Evolutionary conservation across 257 asterid genomes (phyloP).

Genomic region (Capsicum chinense): DNA sequence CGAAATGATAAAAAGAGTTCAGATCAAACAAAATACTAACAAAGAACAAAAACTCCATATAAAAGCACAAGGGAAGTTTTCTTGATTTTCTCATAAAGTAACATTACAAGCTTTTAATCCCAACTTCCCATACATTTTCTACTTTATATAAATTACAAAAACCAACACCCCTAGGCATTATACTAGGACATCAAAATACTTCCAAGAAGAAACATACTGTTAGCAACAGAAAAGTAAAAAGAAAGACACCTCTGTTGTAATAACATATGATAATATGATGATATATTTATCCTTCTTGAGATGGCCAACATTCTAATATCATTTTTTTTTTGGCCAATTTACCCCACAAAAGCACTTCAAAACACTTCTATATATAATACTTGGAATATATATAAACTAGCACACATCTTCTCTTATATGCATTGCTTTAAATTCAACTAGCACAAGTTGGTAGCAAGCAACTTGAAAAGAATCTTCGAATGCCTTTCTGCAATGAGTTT

Average conservation of each 20-base stretch:
- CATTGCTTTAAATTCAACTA: conserved; percentile 26
- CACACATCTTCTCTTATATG: neutral
- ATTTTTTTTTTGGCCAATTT: neutral
- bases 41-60: neutral
- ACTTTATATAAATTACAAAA: neutral
- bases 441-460: conserved; percentile 56
- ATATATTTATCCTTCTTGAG: neutral
- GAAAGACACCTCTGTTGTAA: neutral
- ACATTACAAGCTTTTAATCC: neutral
- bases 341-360: neutral
- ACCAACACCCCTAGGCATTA: neutral
- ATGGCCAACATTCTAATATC: neutral
- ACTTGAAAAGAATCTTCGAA: conserved; percentile 57
- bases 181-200: conserved; percentile 13
- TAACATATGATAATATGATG: neutral
- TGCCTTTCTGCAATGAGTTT: conserved; percentile 51
- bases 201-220: conserved; percentile 15
- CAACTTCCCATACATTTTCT: neutral
- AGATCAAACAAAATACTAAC: neutral
- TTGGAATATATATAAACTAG: neutral
- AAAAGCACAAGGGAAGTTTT: neutral
- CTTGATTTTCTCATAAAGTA: neutral
- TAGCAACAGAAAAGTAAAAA: neutral
- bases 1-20: too few species aligned
- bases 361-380: neutral